These are phyloP conservation scores for Cercospora citrullina DNA, from an alignment of 2,329 filamentous ascomycete species.

Conservation along the genomic window DNA sequence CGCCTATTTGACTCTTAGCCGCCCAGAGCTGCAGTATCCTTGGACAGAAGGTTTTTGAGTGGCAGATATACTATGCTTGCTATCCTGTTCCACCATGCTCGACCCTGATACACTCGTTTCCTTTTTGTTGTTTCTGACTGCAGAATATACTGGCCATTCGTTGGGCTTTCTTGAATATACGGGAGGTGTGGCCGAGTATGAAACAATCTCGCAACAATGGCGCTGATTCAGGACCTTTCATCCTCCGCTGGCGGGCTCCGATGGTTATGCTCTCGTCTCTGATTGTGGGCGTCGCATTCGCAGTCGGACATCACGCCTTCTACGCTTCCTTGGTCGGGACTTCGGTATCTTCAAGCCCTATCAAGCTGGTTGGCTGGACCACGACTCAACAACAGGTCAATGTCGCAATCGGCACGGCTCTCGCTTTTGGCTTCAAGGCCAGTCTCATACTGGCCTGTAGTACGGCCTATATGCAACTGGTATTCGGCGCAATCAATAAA, in stretches of 20 bases:
- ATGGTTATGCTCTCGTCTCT: constrained; percentile 11
- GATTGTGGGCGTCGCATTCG: neutral
- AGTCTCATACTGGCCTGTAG: constrained; percentile 19
- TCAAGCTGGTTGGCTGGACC: constrained; percentile 13
- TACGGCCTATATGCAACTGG: constrained; percentile 23
- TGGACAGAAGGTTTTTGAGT: neutral
- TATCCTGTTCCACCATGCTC: constrained; percentile 1
- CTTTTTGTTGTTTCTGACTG: neutral
- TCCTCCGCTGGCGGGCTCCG: constrained; percentile 11
- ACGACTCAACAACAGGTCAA: constrained; percentile 24
- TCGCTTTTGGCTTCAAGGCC: constrained; percentile 25
- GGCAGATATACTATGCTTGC: constrained; percentile 5
- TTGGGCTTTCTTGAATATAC: neutral
- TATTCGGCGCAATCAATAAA: constrained; percentile 13
- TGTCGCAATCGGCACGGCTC: constrained; percentile 19
- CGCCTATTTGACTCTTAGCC: constrained; percentile 15
- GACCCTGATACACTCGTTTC: neutral
- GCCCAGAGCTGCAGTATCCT: constrained; percentile 7
- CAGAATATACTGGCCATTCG: neutral
- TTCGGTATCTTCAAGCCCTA: constrained; percentile 4
- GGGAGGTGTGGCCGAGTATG: neutral
- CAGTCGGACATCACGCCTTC: constrained; percentile 15
- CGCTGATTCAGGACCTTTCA: neutral
- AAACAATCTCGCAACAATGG: constrained; percentile 6
- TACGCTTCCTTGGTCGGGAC: neutral